Percentiles rank a stretch among this genome's conserved stretches.
phyloP scores from a whole-genome alignment of 1,284 basidiomycete species.

The Ganoderma resinaceum region DNA sequence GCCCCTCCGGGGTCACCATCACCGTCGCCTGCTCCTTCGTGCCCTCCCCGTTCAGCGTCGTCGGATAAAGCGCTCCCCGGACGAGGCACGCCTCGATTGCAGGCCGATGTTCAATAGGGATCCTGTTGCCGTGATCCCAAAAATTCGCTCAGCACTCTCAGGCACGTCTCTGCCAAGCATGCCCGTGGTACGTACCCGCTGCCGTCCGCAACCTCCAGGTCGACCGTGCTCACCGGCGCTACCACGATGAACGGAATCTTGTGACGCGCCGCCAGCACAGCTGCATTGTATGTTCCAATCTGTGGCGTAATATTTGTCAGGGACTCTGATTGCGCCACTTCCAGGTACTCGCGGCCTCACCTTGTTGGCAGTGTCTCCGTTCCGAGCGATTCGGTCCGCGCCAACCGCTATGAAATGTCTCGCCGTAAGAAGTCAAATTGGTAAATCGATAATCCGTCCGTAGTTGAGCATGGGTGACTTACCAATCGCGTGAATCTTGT shows the following conservation, averaged over 20 bases:
- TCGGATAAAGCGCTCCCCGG: slow-evolving; percentile 75
- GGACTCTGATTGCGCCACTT: background rate
- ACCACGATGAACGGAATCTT: slow-evolving; percentile 90
- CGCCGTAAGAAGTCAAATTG: background rate
- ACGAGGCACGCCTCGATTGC: slow-evolving; percentile 87
- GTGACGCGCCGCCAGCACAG: slow-evolving; percentile 86
- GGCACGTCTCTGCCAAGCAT: slow-evolving; percentile 6
- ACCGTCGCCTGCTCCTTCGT: slow-evolving; percentile 67
- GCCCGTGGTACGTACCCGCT: slow-evolving; percentile 56
- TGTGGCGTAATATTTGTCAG: slow-evolving; percentile 38
- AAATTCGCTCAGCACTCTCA: slow-evolving; percentile 5
- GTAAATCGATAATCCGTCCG: background rate
- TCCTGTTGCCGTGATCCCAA: slow-evolving; percentile 54
- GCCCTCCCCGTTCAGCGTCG: slow-evolving; percentile 47
- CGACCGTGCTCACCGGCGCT: slow-evolving; percentile 89
- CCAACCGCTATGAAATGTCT: slow-evolving; percentile 64
- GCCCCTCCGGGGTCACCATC: slow-evolving; percentile 74
- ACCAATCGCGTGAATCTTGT: slow-evolving; percentile 89
- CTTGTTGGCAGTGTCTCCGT: slow-evolving; percentile 96
- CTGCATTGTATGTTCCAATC: slow-evolving; percentile 93
- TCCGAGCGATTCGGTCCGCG: slow-evolving; percentile 85
- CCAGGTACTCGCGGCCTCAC: slow-evolving; percentile 44
- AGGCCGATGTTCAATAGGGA: slow-evolving; percentile 92
- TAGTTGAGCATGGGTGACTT: slow-evolving; percentile 39
- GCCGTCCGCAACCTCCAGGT: slow-evolving; percentile 80